Base-by-base conservation (phyloP, 441 rosid species). In the Eutrema salsugineum region DNA sequence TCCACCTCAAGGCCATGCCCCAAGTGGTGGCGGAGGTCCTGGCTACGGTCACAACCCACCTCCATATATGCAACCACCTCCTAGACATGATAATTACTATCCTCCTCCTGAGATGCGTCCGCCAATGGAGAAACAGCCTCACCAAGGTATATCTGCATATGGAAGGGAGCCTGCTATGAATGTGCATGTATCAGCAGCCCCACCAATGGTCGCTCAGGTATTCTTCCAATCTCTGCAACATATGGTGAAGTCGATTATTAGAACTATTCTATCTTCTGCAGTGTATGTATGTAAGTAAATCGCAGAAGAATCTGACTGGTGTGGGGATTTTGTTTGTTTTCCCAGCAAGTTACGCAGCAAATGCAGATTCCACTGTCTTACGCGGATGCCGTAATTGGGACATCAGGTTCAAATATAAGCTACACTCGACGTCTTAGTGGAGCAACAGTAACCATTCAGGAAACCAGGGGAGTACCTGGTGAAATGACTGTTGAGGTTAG, bases 401-500 rank as follows among this genome's bases (percentile, higher is more conserved):
- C 91, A 51, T 94, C 97, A 62, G 98, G 99, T 74, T 86, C 97
- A 71, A 95, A 78, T 76, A 95, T 95, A 67, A 95, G 99, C 73
- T 95, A 93, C 78, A 95, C 92, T 68, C 82, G 99, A 35, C 97
- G 98, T 65, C 86, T 86, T 59, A 95, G 98, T 75, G 99, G 99
- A 68, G 97, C 99, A 64, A 89, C 98, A 54, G 94, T 92, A 60
- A 93, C 97, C 8, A 89, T 92, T 73, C 99, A 95, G 75, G 98
- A 95, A 85, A 86, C 92, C 32, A 89, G 96, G 72, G 98, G 98
- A 30, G 93, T 83, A 77, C 98, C 98, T 70, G 96, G 90, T 62
- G 98, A 93, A 79, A 95, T 95, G 99, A 95, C 98, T 0, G 97
- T 95, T 22, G 99, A 95, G 78, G 89, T 95, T 70, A 95, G 98